Conservation (phyloP, 768 basidiomycete species). For the Trichaptum fuscoviolaceum region DNA sequence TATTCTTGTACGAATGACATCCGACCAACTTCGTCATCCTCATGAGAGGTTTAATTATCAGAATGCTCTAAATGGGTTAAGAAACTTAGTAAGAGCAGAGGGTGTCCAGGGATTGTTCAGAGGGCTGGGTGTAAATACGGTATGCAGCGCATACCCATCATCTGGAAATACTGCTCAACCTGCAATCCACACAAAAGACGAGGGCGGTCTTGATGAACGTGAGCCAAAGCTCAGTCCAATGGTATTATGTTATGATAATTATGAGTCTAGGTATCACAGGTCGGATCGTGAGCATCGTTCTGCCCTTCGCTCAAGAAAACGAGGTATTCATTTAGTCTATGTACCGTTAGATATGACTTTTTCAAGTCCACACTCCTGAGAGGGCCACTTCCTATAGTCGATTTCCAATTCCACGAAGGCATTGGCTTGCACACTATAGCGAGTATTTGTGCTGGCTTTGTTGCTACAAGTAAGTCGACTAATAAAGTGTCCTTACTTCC, state of each 20-base stretch:
- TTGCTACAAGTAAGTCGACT: conserved; percentile 63
- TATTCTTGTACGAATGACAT: conserved; percentile 81
- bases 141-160: conserved; percentile 27
- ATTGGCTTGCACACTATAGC: conserved; percentile 62
- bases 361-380: conserved; percentile 59
- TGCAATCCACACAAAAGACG: conserved; percentile 27
- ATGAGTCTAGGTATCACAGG: conserved; percentile 60
- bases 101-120: conserved; percentile 63
- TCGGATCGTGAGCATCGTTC: conserved; percentile 62
- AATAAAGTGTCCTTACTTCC: not conserved
- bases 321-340: conserved; percentile 8
- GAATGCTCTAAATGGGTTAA: conserved; percentile 73
- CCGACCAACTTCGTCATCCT: conserved; percentile 70
- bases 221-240: conserved; percentile 22
- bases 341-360: conserved; percentile 57
- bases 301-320: not conserved
- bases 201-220: conserved; percentile 76
- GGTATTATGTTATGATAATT: conserved; percentile 7
- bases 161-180: not conserved
- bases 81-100: conserved; percentile 59
- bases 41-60: conserved; percentile 73
- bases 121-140: conserved; percentile 76
- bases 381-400: conserved; percentile 45
- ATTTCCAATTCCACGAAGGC: conserved; percentile 61
- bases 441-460: conserved; percentile 65